Evolutionary conservation across 768 basidiomycete species (phyloP).

Genomic region (Auricularia auricula-judae): DNA sequence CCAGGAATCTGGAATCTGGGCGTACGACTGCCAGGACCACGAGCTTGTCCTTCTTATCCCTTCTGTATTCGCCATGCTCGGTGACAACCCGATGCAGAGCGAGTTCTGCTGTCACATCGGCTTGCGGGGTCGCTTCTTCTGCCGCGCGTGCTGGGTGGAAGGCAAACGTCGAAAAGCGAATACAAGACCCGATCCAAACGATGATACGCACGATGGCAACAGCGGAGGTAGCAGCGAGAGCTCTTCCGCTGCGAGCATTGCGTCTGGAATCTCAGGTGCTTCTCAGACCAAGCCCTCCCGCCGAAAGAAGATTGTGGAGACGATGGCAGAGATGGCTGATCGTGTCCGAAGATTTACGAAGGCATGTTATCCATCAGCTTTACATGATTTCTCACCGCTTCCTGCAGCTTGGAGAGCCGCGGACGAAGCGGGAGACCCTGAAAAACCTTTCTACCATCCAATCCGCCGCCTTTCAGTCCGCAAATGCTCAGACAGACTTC

Average conservation of each 20-base stretch:
- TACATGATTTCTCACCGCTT: not conserved
- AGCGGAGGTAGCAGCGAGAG: not conserved
- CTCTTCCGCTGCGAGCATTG: not conserved
- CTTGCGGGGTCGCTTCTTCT: conserved; percentile 10
- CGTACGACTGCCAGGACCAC: conserved; percentile 10
- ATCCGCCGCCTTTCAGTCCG: not conserved
- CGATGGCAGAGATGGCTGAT: not conserved
- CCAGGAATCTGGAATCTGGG: conserved; percentile 14
- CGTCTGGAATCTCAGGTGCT: not conserved
- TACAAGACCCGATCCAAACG: not conserved
- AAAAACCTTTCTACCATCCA: not conserved
- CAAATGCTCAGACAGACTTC: not conserved
- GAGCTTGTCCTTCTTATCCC: conserved; percentile 23
- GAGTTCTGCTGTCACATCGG: conserved; percentile 15
- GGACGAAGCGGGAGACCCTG: not conserved
- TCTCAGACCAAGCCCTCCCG: not conserved
- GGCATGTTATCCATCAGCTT: not conserved
- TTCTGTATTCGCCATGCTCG: conserved; percentile 18
- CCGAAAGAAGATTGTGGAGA: not conserved
- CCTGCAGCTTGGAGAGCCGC: not conserved
- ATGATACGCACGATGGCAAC: not conserved
- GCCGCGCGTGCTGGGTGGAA: conserved; percentile 10
- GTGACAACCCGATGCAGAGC: conserved; percentile 7
- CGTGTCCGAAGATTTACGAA: not conserved
- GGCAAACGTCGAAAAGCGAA: not conserved